Evolutionary conservation across 371 early-diverging fungal genomes (phyloP), one percentile per base, ranked within the genome.

Genomic region (Apophysomyces trapeziformis): DNA sequence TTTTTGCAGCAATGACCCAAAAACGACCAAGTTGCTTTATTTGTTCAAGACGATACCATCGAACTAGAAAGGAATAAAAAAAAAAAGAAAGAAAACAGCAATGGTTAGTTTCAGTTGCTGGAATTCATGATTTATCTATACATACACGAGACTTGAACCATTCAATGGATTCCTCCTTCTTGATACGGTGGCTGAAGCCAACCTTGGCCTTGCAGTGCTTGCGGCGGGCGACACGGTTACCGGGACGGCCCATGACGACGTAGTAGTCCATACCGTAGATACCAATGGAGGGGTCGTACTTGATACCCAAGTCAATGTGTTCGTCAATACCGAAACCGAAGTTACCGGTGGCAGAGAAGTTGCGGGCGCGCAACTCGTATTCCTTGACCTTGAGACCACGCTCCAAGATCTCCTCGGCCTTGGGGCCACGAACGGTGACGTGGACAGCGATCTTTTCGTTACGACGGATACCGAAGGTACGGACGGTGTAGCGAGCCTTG

Each of bases 251-350:
- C 90, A 99, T 92, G 83, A 96, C 95, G 73, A 97, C 94, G 87
- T 90, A 94, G 84, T 96, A 97, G 86, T 96, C 96, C 95, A 98
- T 93, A 74, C 95, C 95, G 85, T 95, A 96, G 78, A 95, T 95
- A 88, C 97, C 97, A 77, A 99, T 97, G 82, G 89, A 87, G 57
- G 99, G 99, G 85, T 99, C 99, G 89, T 99, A 99, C 92, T 99
- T 99, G 89, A 99, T 98, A 76, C 99, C 99, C 77, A 99, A 89
- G 87, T 99, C 99, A 73, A 99, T 99, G 89, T 99, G 99, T 89
- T 99, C 99, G 76, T 97, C 92, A 87, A 99, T 95, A 93, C 99
- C 99, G 89, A 99, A 99, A 73, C 99, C 99, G 77, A 99, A 99
- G 92, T 97, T 97, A 68, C 99, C 99, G 68, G 94, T 98, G 60